Evolutionary conservation across 2,329 filamentous ascomycete species (phyloP).

Genomic region (Diaporthe sp.): DNA sequence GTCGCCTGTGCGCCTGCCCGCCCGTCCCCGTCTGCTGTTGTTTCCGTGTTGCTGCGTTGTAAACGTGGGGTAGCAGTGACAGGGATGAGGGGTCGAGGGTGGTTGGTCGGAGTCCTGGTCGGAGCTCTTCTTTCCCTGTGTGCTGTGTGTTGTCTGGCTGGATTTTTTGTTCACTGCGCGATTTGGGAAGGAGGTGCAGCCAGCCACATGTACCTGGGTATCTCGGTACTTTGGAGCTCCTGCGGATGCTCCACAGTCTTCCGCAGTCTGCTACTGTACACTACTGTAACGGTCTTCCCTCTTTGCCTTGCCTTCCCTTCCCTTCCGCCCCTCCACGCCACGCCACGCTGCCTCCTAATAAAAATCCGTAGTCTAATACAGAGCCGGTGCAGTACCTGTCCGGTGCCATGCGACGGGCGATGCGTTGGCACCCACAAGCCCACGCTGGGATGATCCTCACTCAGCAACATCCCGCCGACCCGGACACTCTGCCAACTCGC

Average conservation of each 20-base stretch:
- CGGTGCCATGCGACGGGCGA: slow-evolving; percentile 3
- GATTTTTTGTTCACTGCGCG: not conserved
- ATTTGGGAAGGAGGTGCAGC: slow-evolving; percentile 15
- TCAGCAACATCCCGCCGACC: slow-evolving; percentile 15
- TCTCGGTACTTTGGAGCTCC: not conserved
- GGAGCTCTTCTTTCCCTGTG: not conserved
- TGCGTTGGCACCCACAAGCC: slow-evolving; percentile 20
- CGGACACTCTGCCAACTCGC: not conserved
- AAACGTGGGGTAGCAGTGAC: slow-evolving; percentile 30
- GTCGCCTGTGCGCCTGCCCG: not conserved
- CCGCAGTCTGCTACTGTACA: not conserved
- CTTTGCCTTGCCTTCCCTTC: not conserved
- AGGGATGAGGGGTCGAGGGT: slow-evolving; percentile 21
- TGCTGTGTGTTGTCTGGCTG: slow-evolving; percentile 7
- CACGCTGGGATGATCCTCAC: slow-evolving; percentile 30
- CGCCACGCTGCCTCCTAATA: not conserved
- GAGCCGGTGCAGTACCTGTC: not conserved
- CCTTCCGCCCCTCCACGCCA: slow-evolving; percentile 7
- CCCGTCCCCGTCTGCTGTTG: not conserved
- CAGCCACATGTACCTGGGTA: not conserved
- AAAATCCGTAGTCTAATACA: not conserved
- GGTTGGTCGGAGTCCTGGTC: not conserved
- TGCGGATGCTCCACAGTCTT: slow-evolving; percentile 1
- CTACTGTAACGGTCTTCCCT: not conserved
- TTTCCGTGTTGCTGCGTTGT: slow-evolving; percentile 22